Evolutionary conservation across 2,329 filamentous ascomycete genomes (phyloP), one percentile per base, ranked within the genome.

Genomic region (Fusarium sp.): DNA sequence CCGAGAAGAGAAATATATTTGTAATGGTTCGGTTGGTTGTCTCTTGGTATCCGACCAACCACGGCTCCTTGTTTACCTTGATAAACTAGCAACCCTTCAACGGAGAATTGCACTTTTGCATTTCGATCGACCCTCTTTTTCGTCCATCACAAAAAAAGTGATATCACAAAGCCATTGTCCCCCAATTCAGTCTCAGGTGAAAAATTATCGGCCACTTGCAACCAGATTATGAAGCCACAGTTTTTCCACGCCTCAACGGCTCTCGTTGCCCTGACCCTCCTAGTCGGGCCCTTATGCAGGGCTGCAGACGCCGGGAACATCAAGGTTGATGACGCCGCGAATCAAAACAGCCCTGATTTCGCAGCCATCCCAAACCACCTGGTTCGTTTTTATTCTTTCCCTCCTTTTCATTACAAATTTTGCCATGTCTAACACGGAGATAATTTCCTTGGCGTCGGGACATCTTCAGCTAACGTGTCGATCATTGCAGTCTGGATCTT

Each of bases 301-400:
- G 31, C 58, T 26, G 63, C 66, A 56, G 62, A 55, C 34, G 54
- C 38, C 52, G 44, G 33, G n/a, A 62, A 53, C n/a, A 49, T 57
- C 38, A 56, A 65, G 54, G 67, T 57, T 24, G 63, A 62, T 36
- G 26, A 50, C 8, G 5, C 57, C n/a, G 22, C 52, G 13, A 21
- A 57, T 42, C 52, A 56, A 40, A 56, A 66, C 11, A 33, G 45
- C 5, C 58, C 55, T 4, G 50, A 58, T 38, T 39, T 69, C 34
- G 71, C 60, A 10, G 68, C 69, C 4, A 47, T 65, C 3, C 58
- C 61, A 7, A 46, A 65, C 14, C 43, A 51, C 36, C 14, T 74
- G 62, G 71, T 73, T 55, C 62, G 71, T 59, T 50, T 65, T 17
- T 49, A 24, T 40, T 13, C 14, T 64, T 24, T 55, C 50, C 43